Evolutionary conservation across 495 filamentous ascomycete species (phyloP).

Genomic region (Penicillium samsonianum): DNA sequence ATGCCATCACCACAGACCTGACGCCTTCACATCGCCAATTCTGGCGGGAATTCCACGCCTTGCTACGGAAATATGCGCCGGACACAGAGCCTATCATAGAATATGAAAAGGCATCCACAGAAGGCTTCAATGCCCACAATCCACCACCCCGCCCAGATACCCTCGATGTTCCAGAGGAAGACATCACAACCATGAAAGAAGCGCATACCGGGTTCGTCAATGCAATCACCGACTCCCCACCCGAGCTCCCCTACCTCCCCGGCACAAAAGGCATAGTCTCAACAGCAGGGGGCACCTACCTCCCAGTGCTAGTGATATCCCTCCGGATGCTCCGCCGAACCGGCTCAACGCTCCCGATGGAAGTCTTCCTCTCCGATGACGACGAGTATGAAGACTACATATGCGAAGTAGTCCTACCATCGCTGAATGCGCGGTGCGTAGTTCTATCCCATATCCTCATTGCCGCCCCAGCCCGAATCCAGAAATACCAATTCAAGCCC

Average conservation of each 20-base stretch:
- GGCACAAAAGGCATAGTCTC: constrained; percentile 48
- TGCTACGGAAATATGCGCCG: constrained; percentile 19
- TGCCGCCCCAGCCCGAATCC: constrained; percentile 20
- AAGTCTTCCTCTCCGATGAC: constrained; percentile 50
- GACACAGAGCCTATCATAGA: constrained; percentile 5
- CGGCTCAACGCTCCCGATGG: constrained; percentile 51
- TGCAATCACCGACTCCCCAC: constrained; percentile 28
- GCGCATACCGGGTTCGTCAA: constrained; percentile 39
- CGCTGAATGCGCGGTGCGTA: constrained; percentile 48
- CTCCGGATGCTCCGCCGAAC: constrained; percentile 53
- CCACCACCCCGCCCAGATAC: constrained; percentile 18
- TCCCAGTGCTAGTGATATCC: constrained; percentile 45
- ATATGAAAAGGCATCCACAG: constrained; percentile 21
- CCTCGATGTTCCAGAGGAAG: constrained; percentile 16
- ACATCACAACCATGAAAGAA: constrained; percentile 26
- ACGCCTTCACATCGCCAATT: constrained; percentile 21
- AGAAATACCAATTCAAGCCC: constrained; percentile 51
- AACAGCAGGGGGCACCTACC: constrained; percentile 36
- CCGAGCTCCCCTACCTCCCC: constrained; percentile 33
- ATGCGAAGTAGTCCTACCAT: constrained; percentile 47
- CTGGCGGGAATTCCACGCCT: constrained; percentile 20
- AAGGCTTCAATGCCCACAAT: constrained; percentile 22
- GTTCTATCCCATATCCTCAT: constrained; percentile 36
- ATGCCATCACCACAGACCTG: constrained; percentile 3
- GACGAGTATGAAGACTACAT: constrained; percentile 47